A percentile compares a stretch with the other conserved stretches of the same genome.
Evolutionary conservation across 805 yeast species (phyloP).

Genomic region (Brettanomyces anomalus): DNA sequence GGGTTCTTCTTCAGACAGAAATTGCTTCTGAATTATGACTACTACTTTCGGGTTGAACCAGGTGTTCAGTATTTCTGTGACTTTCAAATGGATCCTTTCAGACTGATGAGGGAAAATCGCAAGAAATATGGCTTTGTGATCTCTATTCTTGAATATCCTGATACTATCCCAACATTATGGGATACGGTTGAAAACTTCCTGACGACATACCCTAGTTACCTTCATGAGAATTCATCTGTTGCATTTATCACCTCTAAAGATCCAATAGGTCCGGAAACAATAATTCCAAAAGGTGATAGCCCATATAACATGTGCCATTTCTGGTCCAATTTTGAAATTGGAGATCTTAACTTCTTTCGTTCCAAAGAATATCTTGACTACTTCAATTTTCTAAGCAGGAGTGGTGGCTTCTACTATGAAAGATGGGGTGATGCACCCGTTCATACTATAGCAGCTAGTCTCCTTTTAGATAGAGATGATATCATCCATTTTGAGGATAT

Average conservation of each 20-base stretch:
- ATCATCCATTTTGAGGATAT: slow-evolving; percentile 74
- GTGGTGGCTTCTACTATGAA: slow-evolving; percentile 78
- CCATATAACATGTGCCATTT: slow-evolving; percentile 75
- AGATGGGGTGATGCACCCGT: slow-evolving; percentile 97
- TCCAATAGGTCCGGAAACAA: slow-evolving; percentile 35
- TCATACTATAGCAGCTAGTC: slow-evolving; percentile 60
- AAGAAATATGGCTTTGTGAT: slow-evolving; percentile 87
- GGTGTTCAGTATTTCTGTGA: slow-evolving; percentile 85
- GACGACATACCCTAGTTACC: slow-evolving; percentile 45
- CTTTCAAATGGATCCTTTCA: slow-evolving; percentile 80
- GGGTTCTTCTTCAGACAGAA: slow-evolving; percentile 84
- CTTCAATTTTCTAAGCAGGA: slow-evolving; percentile 53
- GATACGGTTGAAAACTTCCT: slow-evolving; percentile 57
- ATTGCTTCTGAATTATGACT: slow-evolving; percentile 63
- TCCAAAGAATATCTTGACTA: slow-evolving; percentile 50
- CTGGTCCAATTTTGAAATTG: slow-evolving; percentile 85
- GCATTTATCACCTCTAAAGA: slow-evolving; percentile 47
- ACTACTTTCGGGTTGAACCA: slow-evolving; percentile 95
- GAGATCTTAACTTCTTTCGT: slow-evolving; percentile 60
- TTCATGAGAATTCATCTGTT: slow-evolving; percentile 57
- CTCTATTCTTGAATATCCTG: slow-evolving; percentile 69
- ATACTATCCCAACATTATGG: slow-evolving; percentile 86
- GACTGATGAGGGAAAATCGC: slow-evolving; percentile 61
- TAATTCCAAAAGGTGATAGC: slow-evolving; percentile 33
- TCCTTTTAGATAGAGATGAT: slow-evolving; percentile 49